Base-by-base conservation (phyloP, 495 filamentous ascomycete genomes). In the Aspergillus heteromorphus region DNA sequence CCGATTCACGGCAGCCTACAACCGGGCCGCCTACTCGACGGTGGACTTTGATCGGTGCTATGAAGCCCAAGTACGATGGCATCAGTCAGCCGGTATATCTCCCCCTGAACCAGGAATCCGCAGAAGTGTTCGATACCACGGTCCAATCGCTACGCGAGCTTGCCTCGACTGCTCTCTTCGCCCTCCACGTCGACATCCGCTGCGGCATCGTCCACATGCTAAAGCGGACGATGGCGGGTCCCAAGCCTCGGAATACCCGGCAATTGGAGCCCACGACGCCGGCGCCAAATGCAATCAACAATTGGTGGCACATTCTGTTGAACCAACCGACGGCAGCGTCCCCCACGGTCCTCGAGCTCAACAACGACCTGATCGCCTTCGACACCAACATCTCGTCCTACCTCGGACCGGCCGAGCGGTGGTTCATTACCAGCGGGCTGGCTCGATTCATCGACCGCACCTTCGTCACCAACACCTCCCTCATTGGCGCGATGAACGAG, bases 91-190 rank as follows among this genome's bases (percentile, higher is more conserved):
- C 87, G 20, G 83, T 92, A 11, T 91, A 95, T 65, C 79, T 97
- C 17, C 93, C 95, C 1, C 87, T 99, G 72, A 96, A 91, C 57
- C 76, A 82, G 36, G 88, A 95, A 56, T 93, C 88, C 0, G 90
- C 88, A 21, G 62, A 48, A 41, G 82, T 81, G n/a, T 97, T 99
- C 63, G 95, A 99, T 68, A 82, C 77, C 47, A 92, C 93, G 34
- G 71, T 97, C 16, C 74, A 83, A 47, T 91, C 88, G 6, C 88
- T 91, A 65, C 86, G 87, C 43, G 77, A 86, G 34, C 83, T 99
- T 34, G 86, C 87, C 36, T 75, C 78, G 7, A 89, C 80, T 5
- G 83, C 89, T 29, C 83, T 97, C 6, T 77, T 89, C 40, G 91
- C 90, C 6, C 72, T 99, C 6, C 92, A 96, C 67, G 79, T 92